phyloP scores from a whole-genome alignment of 441 rosid species.

The Populus trichocarpa region DNA sequence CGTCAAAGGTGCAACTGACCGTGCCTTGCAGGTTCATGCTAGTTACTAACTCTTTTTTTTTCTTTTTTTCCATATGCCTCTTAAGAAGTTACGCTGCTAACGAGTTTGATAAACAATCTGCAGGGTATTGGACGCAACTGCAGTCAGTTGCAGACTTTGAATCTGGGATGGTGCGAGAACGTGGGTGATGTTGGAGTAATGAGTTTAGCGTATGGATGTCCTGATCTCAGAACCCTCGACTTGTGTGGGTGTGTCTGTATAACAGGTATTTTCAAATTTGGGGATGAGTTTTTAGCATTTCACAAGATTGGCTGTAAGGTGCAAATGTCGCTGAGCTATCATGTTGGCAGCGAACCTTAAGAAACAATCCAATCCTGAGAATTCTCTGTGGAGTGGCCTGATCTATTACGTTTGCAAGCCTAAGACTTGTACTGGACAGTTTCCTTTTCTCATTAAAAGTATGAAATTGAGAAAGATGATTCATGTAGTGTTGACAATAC shows the following conservation, averaged over 20 bases:
- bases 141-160: slow-evolving; percentile 61
- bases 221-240: slow-evolving; percentile 75
- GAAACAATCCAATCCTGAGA: background rate
- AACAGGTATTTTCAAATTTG: slow-evolving; percentile 53
- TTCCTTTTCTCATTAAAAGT: background rate
- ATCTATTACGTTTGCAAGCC: background rate
- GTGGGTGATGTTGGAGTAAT: slow-evolving; percentile 80
- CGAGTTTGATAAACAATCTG: slow-evolving; percentile 16
- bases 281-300: background rate
- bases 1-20: slow-evolving; percentile 72
- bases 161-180: slow-evolving; percentile 95
- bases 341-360: background rate
- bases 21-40: slow-evolving; percentile 65
- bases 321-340: background rate
- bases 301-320: background rate
- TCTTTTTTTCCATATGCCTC: background rate
- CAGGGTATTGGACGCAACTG: slow-evolving; percentile 92
- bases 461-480: background rate
- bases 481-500: background rate
- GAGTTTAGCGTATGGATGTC: slow-evolving; percentile 87
- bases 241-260: slow-evolving; percentile 79
- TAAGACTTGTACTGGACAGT: background rate
- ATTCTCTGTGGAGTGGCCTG: background rate
- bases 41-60: background rate
- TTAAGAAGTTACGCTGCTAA: background rate